A percentile compares a stretch with the other conserved stretches of the same genome.
Evolutionary conservation across 306 rosid species (phyloP).

Genomic region (Quercus mongolica): DNA sequence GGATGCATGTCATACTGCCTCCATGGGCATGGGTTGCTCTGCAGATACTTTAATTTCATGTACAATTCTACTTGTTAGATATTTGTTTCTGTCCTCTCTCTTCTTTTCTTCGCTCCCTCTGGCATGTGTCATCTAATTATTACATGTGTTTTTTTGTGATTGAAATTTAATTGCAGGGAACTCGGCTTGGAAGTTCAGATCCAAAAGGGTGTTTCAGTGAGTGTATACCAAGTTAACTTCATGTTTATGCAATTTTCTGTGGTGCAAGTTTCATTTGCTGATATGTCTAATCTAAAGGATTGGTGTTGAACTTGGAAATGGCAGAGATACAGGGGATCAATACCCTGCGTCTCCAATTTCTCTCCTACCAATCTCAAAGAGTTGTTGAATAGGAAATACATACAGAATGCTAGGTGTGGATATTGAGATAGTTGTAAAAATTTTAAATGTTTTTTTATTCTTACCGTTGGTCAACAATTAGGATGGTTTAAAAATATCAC

Average conservation of each 20-base stretch:
- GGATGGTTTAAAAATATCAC: background rate
- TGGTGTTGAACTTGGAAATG: constrained; percentile 5
- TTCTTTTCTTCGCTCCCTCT: background rate
- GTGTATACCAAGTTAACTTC: constrained; percentile 28
- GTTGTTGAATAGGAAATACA: background rate
- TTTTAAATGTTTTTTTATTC: background rate
- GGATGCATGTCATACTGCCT: background rate
- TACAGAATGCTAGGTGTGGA: background rate
- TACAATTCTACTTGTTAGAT: background rate
- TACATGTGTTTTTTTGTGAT: constrained; percentile 5
- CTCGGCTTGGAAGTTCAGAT: constrained; percentile 98
- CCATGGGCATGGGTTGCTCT: background rate
- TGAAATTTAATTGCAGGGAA: constrained; percentile 72
- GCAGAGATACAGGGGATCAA: background rate
- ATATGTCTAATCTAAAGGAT: constrained; percentile 3
- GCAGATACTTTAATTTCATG: background rate
- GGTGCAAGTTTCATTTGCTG: constrained; percentile 27
- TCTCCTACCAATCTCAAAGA: background rate
- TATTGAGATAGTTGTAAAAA: background rate
- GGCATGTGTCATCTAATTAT: background rate
- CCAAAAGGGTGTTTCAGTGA: constrained; percentile 99
- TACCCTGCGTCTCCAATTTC: background rate
- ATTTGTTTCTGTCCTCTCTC: background rate
- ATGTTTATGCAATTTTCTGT: constrained; percentile 26
- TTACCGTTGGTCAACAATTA: background rate